phyloP scores from a whole-genome alignment of 495 filamentous ascomycete species.

The Recurvomyces mirabilis region DNA sequence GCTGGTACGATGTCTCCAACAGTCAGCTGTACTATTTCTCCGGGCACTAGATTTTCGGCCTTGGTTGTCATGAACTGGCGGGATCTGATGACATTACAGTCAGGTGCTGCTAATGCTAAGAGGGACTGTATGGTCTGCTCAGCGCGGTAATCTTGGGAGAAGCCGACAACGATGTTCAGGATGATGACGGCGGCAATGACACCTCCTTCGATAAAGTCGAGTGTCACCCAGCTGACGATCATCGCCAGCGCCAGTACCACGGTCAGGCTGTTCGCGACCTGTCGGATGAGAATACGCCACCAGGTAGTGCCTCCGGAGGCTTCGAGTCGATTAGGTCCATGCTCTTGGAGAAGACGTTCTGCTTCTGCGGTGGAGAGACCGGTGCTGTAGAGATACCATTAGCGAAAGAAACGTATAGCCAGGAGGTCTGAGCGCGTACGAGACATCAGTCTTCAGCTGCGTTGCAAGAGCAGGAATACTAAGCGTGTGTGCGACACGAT shows the following conservation, averaged over 20 bases:
- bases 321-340: constrained; percentile 3
- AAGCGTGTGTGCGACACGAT: constrained; percentile 7
- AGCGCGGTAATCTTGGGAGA: constrained; percentile 71
- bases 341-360: neutral
- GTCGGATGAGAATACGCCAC: constrained; percentile 10
- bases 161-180: constrained; percentile 31
- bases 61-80: constrained; percentile 52
- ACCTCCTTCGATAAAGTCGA: constrained; percentile 65
- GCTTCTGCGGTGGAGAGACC: constrained; percentile 5
- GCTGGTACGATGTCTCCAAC: constrained; percentile 61
- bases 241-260: constrained; percentile 66
- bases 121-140: constrained; percentile 78
- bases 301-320: constrained; percentile 3
- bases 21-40: constrained; percentile 54
- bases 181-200: constrained; percentile 49
- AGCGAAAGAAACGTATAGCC: too few relatives aligned
- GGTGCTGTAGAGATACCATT: neutral
- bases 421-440: too few relatives aligned
- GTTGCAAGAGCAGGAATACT: neutral
- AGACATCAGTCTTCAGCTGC: neutral
- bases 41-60: constrained; percentile 60
- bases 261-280: constrained; percentile 25
- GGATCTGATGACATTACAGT: constrained; percentile 57
- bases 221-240: constrained; percentile 60
- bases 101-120: constrained; percentile 62